Conservation (phyloP, 2,329 filamentous ascomycete species). For the Hypoxylon sp. region DNA sequence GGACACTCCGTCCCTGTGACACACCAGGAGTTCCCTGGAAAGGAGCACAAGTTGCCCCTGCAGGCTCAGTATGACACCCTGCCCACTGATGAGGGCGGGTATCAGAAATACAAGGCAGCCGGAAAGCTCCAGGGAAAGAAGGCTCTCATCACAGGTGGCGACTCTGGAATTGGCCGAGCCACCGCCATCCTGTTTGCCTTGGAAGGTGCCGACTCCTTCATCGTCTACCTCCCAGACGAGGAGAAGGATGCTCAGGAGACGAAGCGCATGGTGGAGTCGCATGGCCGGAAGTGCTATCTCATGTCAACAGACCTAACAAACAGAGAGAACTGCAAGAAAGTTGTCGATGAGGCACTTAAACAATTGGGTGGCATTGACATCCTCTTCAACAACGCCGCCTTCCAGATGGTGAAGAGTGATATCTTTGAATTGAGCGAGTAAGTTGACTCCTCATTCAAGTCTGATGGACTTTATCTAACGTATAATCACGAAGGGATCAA, state of each 20-base stretch:
- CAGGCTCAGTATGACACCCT: slow-evolving; percentile 75
- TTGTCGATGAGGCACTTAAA: slow-evolving; percentile 76
- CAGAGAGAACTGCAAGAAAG: slow-evolving; percentile 76
- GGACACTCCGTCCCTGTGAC: slow-evolving; percentile 60
- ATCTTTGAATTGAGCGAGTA: slow-evolving; percentile 80
- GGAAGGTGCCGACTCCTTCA: slow-evolving; percentile 82
- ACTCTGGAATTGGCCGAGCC: slow-evolving; percentile 83
- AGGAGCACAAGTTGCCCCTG: slow-evolving; percentile 64
- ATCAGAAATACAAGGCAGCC: slow-evolving; percentile 79
- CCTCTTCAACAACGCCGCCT: slow-evolving; percentile 80
- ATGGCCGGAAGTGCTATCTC: slow-evolving; percentile 76
- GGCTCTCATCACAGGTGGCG: slow-evolving; percentile 85
- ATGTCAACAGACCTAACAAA: slow-evolving; percentile 75
- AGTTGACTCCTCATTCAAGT: slow-evolving; percentile 45
- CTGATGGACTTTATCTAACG: slow-evolving; percentile 36
- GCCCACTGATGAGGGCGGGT: slow-evolving; percentile 76
- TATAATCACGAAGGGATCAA: slow-evolving; percentile 70
- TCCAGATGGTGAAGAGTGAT: slow-evolving; percentile 79
- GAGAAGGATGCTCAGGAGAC: slow-evolving; percentile 83
- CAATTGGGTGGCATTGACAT: slow-evolving; percentile 80
- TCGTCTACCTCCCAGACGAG: slow-evolving; percentile 82
- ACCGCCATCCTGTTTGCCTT: slow-evolving; percentile 83
- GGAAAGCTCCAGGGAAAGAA: slow-evolving; percentile 82
- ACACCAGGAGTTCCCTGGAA: slow-evolving; percentile 60
- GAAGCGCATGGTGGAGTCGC: slow-evolving; percentile 76